Conservation (phyloP, 2,329 filamentous ascomycete species). For the Neoarthrinium moseri region DNA sequence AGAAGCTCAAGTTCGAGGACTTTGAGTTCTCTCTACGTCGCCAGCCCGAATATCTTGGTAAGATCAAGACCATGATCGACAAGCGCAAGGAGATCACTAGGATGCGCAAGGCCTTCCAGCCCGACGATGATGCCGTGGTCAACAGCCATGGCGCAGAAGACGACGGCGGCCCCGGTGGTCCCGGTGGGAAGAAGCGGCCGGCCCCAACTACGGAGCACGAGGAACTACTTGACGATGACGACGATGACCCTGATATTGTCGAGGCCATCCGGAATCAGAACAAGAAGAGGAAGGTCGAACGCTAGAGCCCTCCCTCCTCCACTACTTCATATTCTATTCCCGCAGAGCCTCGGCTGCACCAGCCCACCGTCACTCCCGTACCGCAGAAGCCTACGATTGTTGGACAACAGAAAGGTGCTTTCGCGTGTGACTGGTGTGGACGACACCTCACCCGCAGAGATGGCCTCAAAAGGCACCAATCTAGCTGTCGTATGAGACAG, state of each 20-base stretch:
- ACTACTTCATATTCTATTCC: neutral
- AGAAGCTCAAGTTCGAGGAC: constrained; percentile 98
- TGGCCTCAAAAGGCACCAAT: too few species aligned
- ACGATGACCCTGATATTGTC: constrained; percentile 12
- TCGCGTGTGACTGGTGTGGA: too few species aligned
- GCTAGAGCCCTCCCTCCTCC: neutral
- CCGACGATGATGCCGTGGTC: constrained; percentile 59
- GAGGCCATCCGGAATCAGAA: constrained; percentile 10
- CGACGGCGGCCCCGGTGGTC: neutral
- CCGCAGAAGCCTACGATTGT: too few species aligned
- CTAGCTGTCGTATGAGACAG: too few species aligned
- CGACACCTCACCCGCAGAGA: too few species aligned
- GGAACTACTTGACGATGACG: constrained; percentile 29
- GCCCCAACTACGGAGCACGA: constrained; percentile 15
- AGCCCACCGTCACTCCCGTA: too few species aligned
- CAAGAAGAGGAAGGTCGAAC: constrained; percentile 13
- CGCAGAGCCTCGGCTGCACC: too few species aligned
- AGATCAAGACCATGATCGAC: constrained; percentile 85
- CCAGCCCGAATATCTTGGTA: constrained; percentile 81
- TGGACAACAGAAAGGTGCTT: too few species aligned
- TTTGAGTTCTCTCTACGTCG: constrained; percentile 91
- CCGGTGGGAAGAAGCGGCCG: constrained; percentile 18
- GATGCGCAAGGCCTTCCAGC: constrained; percentile 73
- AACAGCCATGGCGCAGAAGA: constrained; percentile 29
- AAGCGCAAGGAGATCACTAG: constrained; percentile 86